Evolutionary conservation across 2,329 filamentous ascomycete genomes (phyloP), one percentile per base, ranked within the genome.

Genomic region (Aspergillus sp.): DNA sequence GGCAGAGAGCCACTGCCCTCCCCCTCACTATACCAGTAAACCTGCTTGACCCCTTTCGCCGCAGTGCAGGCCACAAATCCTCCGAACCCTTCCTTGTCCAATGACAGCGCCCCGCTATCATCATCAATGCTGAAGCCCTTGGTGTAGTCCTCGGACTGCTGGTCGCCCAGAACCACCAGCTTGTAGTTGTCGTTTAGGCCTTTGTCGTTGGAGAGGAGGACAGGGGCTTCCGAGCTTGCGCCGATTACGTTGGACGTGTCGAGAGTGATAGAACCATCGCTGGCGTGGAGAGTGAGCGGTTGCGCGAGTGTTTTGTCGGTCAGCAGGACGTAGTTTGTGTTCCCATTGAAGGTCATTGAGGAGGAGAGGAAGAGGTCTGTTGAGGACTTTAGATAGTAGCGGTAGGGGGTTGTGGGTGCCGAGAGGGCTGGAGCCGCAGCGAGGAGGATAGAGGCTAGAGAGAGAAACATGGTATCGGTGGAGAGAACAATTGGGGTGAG

Each of bases 271-370:
- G 55, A 52, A 8, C 48, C 55, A 15, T 56, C 55, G 24, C 42
- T 42, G 5, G 22, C n/a, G 48, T 44, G 52, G 24, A 52, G 34
- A 4, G 18, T 17, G n/a, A 56, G 48, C 15, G 55, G 48, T 6
- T 56, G 48, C 6, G 55, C 55, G 32, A 52, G 48, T 15, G 48
- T 30, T 22, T 22, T 4, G 7, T 30, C 26, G 7, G 55, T 48
- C 4, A 56, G 48, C 13, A 56, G 55, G 42, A 56, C 36, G 55
- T 56, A 56, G 55, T 56, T 56, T 50, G 34, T 56, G 36, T 48
- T 32, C 4, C 55, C 55, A 34, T 56, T 56, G 24, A 48, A 47
- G 11, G 55, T 56, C 12, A 56, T 56, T 15, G 42, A 41, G 15
- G 55, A 56, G 34, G 48, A 52, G 17, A 56, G 22, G 48, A 52